phyloP scores from a whole-genome alignment of 225 moss, liverwort and hornwort species.

The Rhytidiadelphus loreus region DNA sequence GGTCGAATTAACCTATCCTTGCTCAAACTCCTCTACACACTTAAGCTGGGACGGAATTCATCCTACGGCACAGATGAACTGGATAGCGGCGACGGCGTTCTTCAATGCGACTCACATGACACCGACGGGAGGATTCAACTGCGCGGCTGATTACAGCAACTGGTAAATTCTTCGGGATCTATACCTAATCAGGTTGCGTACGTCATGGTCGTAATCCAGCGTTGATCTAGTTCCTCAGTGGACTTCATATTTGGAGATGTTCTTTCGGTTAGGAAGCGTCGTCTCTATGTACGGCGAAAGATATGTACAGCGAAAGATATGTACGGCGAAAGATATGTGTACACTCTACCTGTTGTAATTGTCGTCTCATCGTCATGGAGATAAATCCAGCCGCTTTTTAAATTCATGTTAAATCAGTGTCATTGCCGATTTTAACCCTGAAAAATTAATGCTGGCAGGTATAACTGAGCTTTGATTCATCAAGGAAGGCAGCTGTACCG shows the following conservation, averaged over 20 bases:
- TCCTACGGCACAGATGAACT: constrained; percentile 32
- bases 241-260: not conserved
- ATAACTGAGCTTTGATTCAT: not conserved
- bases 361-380: not conserved
- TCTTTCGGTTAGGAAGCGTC: not conserved
- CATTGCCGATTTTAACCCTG: not conserved
- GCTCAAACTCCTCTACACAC: constrained; percentile 22
- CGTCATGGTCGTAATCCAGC: not conserved
- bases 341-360: not conserved
- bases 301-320: not conserved
- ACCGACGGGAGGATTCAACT: constrained; percentile 31
- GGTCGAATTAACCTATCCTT: constrained; percentile 12
- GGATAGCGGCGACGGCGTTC: constrained; percentile 32
- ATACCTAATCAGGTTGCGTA: not conserved
- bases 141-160: constrained; percentile 39
- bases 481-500: not conserved
- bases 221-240: not conserved
- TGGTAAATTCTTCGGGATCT: not conserved
- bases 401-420: not conserved
- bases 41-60: constrained; percentile 59
- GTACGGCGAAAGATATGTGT: not conserved
- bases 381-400: not conserved
- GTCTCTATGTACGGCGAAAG: not conserved
- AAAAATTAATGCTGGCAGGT: constrained; percentile 11
- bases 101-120: constrained; percentile 39